Percentiles rank a stretch among this genome's conserved stretches.
phyloP scores from a whole-genome alignment of 306 rosid species.

The Citrullus amarus region DNA sequence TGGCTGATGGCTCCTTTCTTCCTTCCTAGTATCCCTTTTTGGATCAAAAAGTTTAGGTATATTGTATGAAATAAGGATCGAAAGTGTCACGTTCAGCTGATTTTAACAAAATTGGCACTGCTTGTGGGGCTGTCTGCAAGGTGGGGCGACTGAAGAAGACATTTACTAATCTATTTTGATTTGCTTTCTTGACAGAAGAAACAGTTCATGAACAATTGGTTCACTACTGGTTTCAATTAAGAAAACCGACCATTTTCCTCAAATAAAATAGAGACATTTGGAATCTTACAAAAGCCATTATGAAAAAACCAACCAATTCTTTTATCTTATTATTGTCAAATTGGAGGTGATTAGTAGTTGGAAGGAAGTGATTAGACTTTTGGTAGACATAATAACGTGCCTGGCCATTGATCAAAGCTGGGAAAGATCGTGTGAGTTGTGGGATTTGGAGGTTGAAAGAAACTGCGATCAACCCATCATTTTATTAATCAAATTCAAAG shows the following conservation, averaged over 20 bases:
- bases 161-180: conserved; percentile 7
- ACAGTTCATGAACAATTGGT: not conserved
- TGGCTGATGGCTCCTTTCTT: conserved; percentile 27
- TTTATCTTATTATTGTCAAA: not conserved
- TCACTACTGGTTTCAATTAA: not conserved
- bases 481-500: not conserved
- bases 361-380: not conserved
- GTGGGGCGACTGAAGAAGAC: conserved; percentile 18
- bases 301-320: not conserved
- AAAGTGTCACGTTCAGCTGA: conserved; percentile 33
- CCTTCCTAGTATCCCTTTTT: conserved; percentile 19
- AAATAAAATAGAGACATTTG: not conserved
- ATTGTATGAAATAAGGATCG: conserved; percentile 17
- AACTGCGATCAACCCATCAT: not conserved
- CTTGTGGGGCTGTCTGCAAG: conserved; percentile 32
- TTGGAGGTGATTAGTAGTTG: not conserved
- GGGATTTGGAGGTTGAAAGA: not conserved
- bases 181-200: not conserved
- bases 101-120: conserved; percentile 38
- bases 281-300: not conserved
- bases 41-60: conserved; percentile 16
- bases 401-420: not conserved
- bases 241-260: not conserved
- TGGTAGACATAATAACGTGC: conserved; percentile 5
- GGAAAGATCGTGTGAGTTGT: not conserved